Evolutionary conservation across 257 asterid species (phyloP), one percentile per base, ranked within the genome.

Genomic region (Henckelia pumila): DNA sequence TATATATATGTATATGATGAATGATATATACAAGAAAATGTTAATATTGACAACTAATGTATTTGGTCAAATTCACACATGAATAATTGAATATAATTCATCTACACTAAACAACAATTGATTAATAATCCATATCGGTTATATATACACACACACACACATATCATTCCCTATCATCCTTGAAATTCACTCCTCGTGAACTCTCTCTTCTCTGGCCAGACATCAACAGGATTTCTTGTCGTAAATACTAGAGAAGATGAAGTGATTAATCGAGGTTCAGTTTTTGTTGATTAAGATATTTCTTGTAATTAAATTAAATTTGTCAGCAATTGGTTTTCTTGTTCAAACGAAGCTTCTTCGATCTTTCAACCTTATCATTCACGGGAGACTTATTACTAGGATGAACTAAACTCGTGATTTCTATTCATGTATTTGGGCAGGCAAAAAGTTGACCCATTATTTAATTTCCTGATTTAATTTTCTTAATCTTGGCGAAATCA

Each of bases 381-480:
- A 68, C 76, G 68, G 37, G 77, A 25, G 50, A 32, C 37, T 22
- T 37, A 35, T 62, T 37, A 37, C 66, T 40, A 50, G 67, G 55
- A 57, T 32, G 33, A 60, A 69, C 64, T 9, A 17, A 1, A 32
- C 35, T 67, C 24, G 49, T 26, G n/a, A 37, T 22, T 53, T 47
- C 20, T 2, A 2, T 53, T 56, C 66, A 40, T 59, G 35, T 14
- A 17, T 61, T 24, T 13, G 59, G 17, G 76, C 61, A 69, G 60
- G 57, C 56, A 56, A 61, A 61, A 66, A 78, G 76, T 78, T 79
- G 83, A 76, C 85, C 55, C 55, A 28, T 28, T 28, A 28, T 28
- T 28, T 79, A 73, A 61, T 65, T 77, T 73, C 72, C 57, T 44
- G 40, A 66, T 32, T 24, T 59, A 30, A 22, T 53, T 40, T 77